phyloP scores from a whole-genome alignment of 805 yeast genomes.

The Sugiyamaella marilandica region DNA sequence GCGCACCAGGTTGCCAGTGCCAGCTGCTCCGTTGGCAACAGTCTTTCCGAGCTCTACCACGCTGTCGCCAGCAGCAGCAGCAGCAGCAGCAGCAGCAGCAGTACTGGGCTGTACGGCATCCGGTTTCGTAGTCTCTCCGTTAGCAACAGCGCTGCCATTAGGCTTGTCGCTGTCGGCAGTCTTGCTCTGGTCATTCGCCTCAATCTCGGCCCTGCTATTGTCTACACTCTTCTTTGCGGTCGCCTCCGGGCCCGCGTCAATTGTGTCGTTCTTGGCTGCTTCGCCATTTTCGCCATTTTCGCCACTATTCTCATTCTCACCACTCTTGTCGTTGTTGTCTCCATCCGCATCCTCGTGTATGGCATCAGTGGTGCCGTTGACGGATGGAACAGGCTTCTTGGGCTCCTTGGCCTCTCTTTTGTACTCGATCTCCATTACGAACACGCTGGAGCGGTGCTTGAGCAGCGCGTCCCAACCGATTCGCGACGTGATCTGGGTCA shows the following conservation, averaged over 20 bases:
- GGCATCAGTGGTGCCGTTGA: conserved; percentile 1
- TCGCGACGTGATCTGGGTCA: conserved; percentile 60
- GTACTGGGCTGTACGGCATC: not conserved
- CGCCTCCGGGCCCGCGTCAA: no score
- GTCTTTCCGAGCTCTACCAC: not conserved
- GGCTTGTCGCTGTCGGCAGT: not conserved
- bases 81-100: not conserved
- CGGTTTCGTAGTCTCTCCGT: not conserved
- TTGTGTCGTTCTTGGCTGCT: not conserved
- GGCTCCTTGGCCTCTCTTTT: conserved; percentile 34
- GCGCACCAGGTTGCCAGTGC: conserved; percentile 22
- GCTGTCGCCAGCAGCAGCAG: not conserved
- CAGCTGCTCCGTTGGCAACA: not conserved
- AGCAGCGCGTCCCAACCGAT: conserved; percentile 83
- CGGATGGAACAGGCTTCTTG: conserved; percentile 8
- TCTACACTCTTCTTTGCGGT: not conserved
- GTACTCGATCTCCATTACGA: conserved; percentile 77
- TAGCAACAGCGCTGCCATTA: not conserved
- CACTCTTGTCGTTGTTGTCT: conserved; percentile 6
- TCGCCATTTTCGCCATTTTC: conserved; percentile 4
- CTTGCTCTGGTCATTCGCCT: not conserved
- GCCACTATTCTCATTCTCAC: conserved; percentile 8
- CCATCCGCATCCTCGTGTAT: conserved; percentile 19
- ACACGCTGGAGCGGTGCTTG: conserved; percentile 59
- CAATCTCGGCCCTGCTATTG: not conserved